Evolutionary conservation across 2,329 filamentous ascomycete species (phyloP).

Genomic region (Spiromastix sp.): DNA sequence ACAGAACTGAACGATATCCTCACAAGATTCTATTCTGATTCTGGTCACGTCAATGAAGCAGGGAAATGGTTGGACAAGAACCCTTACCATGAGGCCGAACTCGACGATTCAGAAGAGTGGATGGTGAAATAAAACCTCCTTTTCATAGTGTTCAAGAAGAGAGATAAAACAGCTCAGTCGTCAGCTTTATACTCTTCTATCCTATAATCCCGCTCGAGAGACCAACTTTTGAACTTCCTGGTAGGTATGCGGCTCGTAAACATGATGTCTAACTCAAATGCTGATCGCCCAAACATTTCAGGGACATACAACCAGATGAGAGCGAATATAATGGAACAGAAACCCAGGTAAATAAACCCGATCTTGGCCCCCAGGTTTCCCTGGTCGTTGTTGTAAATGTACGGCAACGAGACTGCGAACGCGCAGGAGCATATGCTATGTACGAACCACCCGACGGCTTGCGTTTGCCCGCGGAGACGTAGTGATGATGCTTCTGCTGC

Average conservation of each 20-base stretch:
- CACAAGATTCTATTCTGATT: too few species aligned
- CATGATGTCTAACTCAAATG: slow-evolving; percentile 39
- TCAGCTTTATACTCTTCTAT: too few species aligned
- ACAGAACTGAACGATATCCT: too few species aligned
- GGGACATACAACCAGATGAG: slow-evolving; percentile 39
- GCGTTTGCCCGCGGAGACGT: slow-evolving; percentile 28
- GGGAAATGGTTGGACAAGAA: too few species aligned
- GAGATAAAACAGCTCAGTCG: too few species aligned
- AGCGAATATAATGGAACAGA: slow-evolving; percentile 21
- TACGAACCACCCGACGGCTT: slow-evolving; percentile 32
- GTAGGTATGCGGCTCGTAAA: slow-evolving; percentile 18
- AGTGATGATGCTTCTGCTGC: slow-evolving; percentile 26
- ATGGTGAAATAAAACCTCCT: too few species aligned
- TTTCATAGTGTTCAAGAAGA: too few species aligned
- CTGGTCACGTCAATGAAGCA: too few species aligned
- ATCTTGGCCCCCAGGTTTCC: slow-evolving; percentile 32
- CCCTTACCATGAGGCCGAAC: too few species aligned
- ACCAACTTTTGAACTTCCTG: slow-evolving; percentile 19
- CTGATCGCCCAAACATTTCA: slow-evolving; percentile 42
- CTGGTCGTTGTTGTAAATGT: slow-evolving; percentile 41
- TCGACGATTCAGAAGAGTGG: too few species aligned
- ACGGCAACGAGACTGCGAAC: slow-evolving; percentile 40
- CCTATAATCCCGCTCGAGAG: too few species aligned
- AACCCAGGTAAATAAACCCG: slow-evolving; percentile 30
- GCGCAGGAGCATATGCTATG: slow-evolving; percentile 31